Base-by-base conservation (phyloP, 1,139 yeast genomes). In the Taphrina deformans region DNA sequence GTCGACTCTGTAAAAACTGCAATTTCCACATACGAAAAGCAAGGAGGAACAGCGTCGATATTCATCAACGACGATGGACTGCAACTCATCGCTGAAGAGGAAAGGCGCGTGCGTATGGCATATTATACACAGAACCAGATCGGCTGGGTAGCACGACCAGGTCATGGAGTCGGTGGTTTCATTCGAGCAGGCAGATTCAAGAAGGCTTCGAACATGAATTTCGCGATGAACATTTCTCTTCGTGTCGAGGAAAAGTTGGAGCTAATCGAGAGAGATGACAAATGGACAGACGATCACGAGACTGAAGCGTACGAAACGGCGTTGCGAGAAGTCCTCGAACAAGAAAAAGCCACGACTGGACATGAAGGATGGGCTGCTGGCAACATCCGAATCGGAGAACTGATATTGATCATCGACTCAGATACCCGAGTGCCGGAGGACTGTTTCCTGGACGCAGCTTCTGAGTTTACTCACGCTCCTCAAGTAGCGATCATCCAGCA, bases 31-130 rank as follows among this genome's bases (percentile, higher is more conserved):
- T 68, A 68, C 48, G 69, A 68, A 29, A 63, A 67, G 33, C 69
- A 67, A 44, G 69, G 69, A 5, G 69, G 69, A 2, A 66, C 68
- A 27, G 69, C 69, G 10, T 41, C 50, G 7, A 66, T 68, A 12
- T 68, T 68, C 51, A 62, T 68, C 52, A 68, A 68, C 45, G 69
- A 68, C 52, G 69, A 68, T 27, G 69, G 69, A 23, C 55, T 68
- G 67, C 69, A 68, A 41, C 62, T 68, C 55, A 56, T 68, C 38
- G 26, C 66, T 21, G 66, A 62, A 33, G 69, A 68, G 18, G 69
- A 67, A 31, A 26, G 56, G 12, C 52, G 58, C 6, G 58, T 62
- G 5, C 52, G 69, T 21, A 59, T 65, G 26, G 63, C 59, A 12
- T 68, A 67, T 24, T 68, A 68, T 41, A 65, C 64, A 12, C 69